These are phyloP conservation scores for Phytopythium vexans DNA, from an alignment of 352 stramenopile genomes.

Conservation along the genomic window DNA sequence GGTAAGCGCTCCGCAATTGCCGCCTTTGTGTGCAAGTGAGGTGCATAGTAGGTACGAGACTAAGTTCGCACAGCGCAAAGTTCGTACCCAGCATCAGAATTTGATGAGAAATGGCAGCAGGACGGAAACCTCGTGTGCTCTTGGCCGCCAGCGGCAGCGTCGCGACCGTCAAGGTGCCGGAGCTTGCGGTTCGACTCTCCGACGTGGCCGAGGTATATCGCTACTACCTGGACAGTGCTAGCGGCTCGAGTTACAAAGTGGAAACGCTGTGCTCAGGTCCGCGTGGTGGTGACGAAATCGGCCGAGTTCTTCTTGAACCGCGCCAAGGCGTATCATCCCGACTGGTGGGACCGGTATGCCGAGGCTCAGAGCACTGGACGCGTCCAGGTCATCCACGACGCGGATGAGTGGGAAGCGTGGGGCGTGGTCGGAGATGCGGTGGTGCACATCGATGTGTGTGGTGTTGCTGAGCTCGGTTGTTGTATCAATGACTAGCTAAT, in stretches of 20 bases:
- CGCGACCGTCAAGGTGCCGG: constrained; percentile 84
- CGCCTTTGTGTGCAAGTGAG: neutral
- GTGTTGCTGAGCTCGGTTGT: neutral
- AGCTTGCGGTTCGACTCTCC: constrained; percentile 64
- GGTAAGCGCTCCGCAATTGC: neutral
- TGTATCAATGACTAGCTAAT: constrained; percentile 1
- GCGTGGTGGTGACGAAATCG: constrained; percentile 76
- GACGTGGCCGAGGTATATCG: constrained; percentile 49
- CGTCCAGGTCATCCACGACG: constrained; percentile 60
- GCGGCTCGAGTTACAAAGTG: neutral
- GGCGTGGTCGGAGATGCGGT: constrained; percentile 77
- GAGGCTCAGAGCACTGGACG: constrained; percentile 9
- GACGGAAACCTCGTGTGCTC: constrained; percentile 47
- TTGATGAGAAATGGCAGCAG: constrained; percentile 5
- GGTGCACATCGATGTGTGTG: constrained; percentile 83
- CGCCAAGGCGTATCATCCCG: constrained; percentile 67
- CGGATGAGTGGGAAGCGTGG: constrained; percentile 84
- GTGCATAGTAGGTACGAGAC: too few relatives aligned
- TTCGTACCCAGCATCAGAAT: too few relatives aligned
- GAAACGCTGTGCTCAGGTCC: constrained; percentile 35
- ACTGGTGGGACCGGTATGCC: constrained; percentile 40
- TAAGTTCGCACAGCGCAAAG: too few relatives aligned
- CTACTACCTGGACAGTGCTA: neutral
- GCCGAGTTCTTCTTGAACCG: constrained; percentile 82
- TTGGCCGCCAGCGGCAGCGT: constrained; percentile 84